These are phyloP conservation scores for Leucaena leucocephala DNA, from an alignment of 306 rosid species.

Conservation along the genomic window DNA sequence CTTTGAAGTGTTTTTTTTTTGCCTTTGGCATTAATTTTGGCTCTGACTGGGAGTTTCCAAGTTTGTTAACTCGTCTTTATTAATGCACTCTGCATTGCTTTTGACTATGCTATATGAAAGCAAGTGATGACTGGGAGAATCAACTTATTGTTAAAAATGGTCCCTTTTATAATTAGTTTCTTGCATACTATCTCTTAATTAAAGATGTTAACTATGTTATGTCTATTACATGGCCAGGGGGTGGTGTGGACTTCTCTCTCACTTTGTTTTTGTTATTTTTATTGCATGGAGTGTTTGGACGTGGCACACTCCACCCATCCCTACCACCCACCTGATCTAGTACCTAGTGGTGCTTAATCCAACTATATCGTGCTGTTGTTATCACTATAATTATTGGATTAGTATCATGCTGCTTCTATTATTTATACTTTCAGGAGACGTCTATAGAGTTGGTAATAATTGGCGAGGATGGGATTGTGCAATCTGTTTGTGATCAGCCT, in stretches of 20 bases:
- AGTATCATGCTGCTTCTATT: conserved; percentile 9
- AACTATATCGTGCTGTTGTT: conserved; percentile 18
- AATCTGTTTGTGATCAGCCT: conserved; percentile 86
- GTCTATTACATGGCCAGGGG: neutral
- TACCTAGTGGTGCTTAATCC: neutral
- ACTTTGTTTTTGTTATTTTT: too few species aligned
- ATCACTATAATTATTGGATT: neutral
- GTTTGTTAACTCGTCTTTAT: neutral
- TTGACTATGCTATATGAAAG: conserved; percentile 1
- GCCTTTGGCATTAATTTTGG: neutral
- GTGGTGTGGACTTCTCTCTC: neutral
- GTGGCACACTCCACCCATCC: neutral
- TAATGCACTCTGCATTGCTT: neutral
- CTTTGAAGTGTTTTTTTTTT: neutral
- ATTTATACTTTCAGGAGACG: conserved; percentile 69
- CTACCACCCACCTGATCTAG: neutral
- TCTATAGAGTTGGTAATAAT: conserved; percentile 84
- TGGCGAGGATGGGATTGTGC: conserved; percentile 77
- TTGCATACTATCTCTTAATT: neutral
- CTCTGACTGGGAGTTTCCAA: neutral
- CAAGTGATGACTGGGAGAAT: neutral
- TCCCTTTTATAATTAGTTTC: neutral
- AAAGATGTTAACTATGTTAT: neutral
- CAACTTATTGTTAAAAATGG: neutral
- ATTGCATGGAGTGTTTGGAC: neutral